Base-by-base conservation (phyloP, 2,329 filamentous ascomycete species). In the Claviceps spartinae region DNA sequence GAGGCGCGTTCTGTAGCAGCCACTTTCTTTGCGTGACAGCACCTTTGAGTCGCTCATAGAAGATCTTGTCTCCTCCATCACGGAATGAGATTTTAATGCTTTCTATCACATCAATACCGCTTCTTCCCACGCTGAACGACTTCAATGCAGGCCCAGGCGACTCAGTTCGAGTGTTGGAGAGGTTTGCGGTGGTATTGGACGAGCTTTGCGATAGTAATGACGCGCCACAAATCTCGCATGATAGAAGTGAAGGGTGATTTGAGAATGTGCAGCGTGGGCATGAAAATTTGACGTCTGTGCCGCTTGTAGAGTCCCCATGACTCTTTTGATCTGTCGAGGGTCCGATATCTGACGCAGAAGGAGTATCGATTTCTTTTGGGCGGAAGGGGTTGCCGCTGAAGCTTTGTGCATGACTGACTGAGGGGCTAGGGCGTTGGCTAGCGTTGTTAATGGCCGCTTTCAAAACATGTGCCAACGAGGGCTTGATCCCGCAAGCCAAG, bases 21-120 rank as follows among this genome's bases (percentile, higher is more conserved):
- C 93, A 98, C 73, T 97, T 97, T 14, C 93, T 81, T 66, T 98
- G 93, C 2, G 89, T 83, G 67, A 97, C 79, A 8, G 89, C 86
- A 6, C 82, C 82, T 62, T 95, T 97, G 2, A 98, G 74, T 47
- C 90, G 79, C 60, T 97, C 93, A 58, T 86, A 82, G 57, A 98
- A 95, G 5, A 88, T 84, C 67, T 89, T 91, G 55, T 90, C 91
- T 0, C 93, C 93, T 2, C 91, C 90, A 37, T 75, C 80, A 36
- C 93, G 83, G 60, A 98, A 98, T 0, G 93, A 97, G 41, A 98
- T 72, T 65, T 96, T 98, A 60, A 97, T 81, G 56, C 79, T 84
- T 57, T 94, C 88, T 2, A 76, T 76, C 3, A 76, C 78, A 49
- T 88, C 83, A 61, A 69, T 55, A 49, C 60, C 67, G 52, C 54